Percentiles rank a stretch among this genome's conserved stretches.
phyloP scores from a whole-genome alignment of 345 rosid species.

The Eucalyptus regnans region DNA sequence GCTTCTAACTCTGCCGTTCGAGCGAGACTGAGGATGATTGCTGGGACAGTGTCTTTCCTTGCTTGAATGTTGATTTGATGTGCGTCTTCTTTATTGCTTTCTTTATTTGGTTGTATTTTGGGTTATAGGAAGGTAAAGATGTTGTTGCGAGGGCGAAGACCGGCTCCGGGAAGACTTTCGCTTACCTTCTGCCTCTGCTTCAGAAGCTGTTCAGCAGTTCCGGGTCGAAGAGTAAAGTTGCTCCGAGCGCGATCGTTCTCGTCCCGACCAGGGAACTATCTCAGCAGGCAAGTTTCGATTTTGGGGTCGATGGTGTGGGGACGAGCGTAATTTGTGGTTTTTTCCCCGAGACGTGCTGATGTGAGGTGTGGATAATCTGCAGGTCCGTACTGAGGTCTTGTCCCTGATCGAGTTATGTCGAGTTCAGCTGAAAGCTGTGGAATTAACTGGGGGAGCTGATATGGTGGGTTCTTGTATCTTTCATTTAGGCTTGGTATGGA shows the following conservation, averaged over 20 bases:
- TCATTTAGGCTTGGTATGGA: neutral
- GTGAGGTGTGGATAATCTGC: neutral
- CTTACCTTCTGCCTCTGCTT: conserved; percentile 76
- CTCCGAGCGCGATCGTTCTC: conserved; percentile 66
- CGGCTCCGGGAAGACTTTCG: conserved; percentile 83
- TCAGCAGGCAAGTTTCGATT: conserved; percentile 41
- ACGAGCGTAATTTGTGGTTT: neutral
- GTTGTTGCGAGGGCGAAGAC: conserved; percentile 89
- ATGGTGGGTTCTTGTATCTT: conserved; percentile 36
- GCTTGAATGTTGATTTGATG: neutral
- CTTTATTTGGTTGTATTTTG: neutral
- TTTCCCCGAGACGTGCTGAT: neutral
- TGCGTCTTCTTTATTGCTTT: neutral
- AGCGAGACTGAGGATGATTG: neutral
- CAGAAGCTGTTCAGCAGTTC: conserved; percentile 58
- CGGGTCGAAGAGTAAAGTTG: conserved; percentile 32
- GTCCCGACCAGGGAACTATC: conserved; percentile 80
- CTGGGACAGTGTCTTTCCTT: neutral
- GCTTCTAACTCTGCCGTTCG: neutral
- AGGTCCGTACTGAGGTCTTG: conserved; percentile 59
- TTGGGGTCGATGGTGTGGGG: neutral
- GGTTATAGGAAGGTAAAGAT: conserved; percentile 70
- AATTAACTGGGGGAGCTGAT: conserved; percentile 67
- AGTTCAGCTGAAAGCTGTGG: conserved; percentile 63
- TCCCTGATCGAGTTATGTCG: conserved; percentile 68